Conservation (phyloP, 2,329 filamentous ascomycete species). For the Apiospora sp. region DNA sequence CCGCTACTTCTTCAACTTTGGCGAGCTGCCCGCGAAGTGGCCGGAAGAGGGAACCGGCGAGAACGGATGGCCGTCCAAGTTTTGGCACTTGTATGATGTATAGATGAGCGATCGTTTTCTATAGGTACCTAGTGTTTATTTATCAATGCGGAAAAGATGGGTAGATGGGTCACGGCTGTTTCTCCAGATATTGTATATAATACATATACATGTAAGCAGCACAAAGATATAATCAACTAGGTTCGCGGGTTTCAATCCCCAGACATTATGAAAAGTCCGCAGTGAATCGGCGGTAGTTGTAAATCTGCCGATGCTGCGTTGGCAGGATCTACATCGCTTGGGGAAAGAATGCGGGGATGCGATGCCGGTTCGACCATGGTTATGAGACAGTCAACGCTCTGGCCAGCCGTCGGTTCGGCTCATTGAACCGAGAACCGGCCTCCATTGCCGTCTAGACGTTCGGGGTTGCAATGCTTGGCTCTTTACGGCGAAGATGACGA, state of each 20-base stretch:
- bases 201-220: not conserved
- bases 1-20: slow-evolving; percentile 48
- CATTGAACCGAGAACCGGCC: not conserved
- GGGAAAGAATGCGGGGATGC: slow-evolving; percentile 18
- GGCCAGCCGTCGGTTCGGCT: slow-evolving; percentile 10
- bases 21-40: slow-evolving; percentile 29
- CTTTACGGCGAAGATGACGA: not conserved
- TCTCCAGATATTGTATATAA: too few relatives aligned
- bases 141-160: not conserved
- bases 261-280: not conserved
- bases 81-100: slow-evolving; percentile 24
- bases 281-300: not conserved
- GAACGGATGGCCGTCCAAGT: slow-evolving; percentile 28
- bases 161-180: not conserved
- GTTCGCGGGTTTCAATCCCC: not conserved
- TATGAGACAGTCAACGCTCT: too few relatives aligned
- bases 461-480: not conserved
- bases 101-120: not conserved
- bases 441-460: not conserved
- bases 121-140: not conserved
- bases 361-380: too few relatives aligned
- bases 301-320: not conserved
- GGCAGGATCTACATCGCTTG: slow-evolving; percentile 8
- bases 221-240: not conserved
- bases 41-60: slow-evolving; percentile 27